phyloP scores from a whole-genome alignment of 768 basidiomycete species.

The Agrocybe praecox region DNA sequence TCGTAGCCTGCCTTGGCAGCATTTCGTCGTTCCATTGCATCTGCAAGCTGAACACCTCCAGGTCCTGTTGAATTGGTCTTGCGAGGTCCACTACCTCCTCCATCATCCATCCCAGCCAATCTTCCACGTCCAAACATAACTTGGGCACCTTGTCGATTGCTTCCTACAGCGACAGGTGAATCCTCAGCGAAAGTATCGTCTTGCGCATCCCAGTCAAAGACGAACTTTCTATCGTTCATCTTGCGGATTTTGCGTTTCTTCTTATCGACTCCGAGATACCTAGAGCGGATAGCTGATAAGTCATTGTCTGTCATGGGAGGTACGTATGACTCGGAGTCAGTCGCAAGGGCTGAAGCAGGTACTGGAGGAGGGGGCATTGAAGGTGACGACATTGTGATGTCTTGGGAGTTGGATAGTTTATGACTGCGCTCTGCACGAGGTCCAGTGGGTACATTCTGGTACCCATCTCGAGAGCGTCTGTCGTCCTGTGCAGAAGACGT shows the following conservation, averaged over 20 bases:
- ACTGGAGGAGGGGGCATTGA: conserved; percentile 56
- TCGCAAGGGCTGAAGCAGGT: conserved; percentile 28
- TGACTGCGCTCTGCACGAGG: conserved; percentile 72
- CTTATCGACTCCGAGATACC: conserved; percentile 93
- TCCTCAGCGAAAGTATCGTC: conserved; percentile 91
- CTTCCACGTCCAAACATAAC: conserved; percentile 89
- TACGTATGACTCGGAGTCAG: conserved; percentile 40
- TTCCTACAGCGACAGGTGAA: conserved; percentile 70
- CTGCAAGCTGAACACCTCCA: conserved; percentile 61
- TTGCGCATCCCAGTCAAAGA: conserved; percentile 98
- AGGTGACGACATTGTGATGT: conserved; percentile 28
- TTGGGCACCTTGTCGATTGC: conserved; percentile 78
- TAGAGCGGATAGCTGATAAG: conserved; percentile 80
- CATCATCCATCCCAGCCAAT: conserved; percentile 87
- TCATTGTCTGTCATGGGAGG: conserved; percentile 83
- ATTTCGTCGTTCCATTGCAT: conserved; percentile 80
- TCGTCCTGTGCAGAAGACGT: conserved; percentile 28
- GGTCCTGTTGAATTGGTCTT: conserved; percentile 29
- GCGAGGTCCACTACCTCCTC: conserved; percentile 48
- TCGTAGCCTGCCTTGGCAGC: conserved; percentile 84
- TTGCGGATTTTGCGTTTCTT: conserved; percentile 95
- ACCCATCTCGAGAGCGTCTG: conserved; percentile 42
- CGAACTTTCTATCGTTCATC: conserved; percentile 95
- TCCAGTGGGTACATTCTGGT: conserved; percentile 78
- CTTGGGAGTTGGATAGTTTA: conserved; percentile 40